Percentiles rank a stretch among this genome's conserved stretches.
phyloP scores from a whole-genome alignment of 2,329 filamentous ascomycete genomes.

The Fusarium sp. region DNA sequence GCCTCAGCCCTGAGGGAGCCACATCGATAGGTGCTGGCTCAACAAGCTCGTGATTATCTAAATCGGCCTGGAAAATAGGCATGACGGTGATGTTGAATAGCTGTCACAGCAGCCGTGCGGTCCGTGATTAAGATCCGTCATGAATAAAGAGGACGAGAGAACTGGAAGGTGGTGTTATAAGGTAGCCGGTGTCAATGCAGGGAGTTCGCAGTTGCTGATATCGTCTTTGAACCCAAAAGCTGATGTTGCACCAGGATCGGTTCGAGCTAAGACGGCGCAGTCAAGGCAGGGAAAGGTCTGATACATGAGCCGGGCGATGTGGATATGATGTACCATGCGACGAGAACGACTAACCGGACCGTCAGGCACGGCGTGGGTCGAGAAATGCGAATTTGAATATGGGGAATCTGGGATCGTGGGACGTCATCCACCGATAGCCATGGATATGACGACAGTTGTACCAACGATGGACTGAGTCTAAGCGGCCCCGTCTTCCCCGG shows the following conservation, averaged over 20 bases:
- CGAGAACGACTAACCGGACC: slow-evolving; percentile 26
- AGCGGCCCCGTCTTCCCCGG: slow-evolving; percentile 27
- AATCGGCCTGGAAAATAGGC: slow-evolving; percentile 70
- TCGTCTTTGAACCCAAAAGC: slow-evolving; percentile 2
- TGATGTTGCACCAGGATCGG: background rate
- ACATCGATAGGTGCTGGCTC: slow-evolving; percentile 40
- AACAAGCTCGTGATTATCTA: slow-evolving; percentile 55
- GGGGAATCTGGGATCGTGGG: slow-evolving; percentile 47
- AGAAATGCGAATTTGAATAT: slow-evolving; percentile 34
- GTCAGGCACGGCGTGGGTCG: slow-evolving; percentile 43
- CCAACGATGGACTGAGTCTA: slow-evolving; percentile 34
- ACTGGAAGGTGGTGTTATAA: slow-evolving; percentile 8
- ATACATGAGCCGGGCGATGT: slow-evolving; percentile 34
- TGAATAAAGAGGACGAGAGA: slow-evolving; percentile 33
- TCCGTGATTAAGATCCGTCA: slow-evolving; percentile 33
- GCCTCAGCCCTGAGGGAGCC: slow-evolving; percentile 42
- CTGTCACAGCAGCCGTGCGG: slow-evolving; percentile 53
- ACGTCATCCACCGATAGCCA: slow-evolving; percentile 49
- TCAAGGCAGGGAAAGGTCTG: slow-evolving; percentile 11
- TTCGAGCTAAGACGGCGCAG: slow-evolving; percentile 1
- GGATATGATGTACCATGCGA: slow-evolving; percentile 48
- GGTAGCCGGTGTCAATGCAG: slow-evolving; percentile 19
- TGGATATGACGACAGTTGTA: slow-evolving; percentile 45
- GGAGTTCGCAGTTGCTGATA: slow-evolving; percentile 22
- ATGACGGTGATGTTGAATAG: slow-evolving; percentile 55